Percentiles rank a stretch among this genome's conserved stretches.
phyloP scores from a whole-genome alignment of 139 green algal species.

The Chlamydomonas incerta region DNA sequence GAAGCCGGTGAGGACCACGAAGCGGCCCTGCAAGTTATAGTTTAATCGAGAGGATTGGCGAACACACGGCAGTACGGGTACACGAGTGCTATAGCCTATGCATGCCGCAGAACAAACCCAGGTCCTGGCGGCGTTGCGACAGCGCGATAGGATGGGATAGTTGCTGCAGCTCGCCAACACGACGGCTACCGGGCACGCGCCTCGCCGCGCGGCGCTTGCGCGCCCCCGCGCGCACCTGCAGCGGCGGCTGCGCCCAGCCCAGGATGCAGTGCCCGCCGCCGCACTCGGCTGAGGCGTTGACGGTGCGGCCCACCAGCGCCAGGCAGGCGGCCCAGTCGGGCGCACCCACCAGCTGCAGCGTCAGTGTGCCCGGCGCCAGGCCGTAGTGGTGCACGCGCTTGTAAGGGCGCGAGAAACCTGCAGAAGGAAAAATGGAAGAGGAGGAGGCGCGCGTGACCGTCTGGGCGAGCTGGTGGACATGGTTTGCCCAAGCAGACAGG shows the following conservation, averaged over 20 bases:
- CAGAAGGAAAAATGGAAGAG: background rate
- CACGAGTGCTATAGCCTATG: too few species aligned
- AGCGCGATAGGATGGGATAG: too few species aligned
- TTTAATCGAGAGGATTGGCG: background rate
- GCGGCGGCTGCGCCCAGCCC: constrained; percentile 55
- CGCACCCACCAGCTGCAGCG: constrained; percentile 46
- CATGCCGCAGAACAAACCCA: too few species aligned
- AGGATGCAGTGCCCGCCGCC: constrained; percentile 59
- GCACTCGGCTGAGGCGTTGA: constrained; percentile 55
- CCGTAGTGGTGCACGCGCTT: constrained; percentile 46
- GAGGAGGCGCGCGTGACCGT: too few species aligned
- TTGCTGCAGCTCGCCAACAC: too few species aligned
- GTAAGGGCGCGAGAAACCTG: constrained; percentile 68
- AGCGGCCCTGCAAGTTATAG: constrained; percentile 28
- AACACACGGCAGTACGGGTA: too few species aligned
- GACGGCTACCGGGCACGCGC: too few species aligned
- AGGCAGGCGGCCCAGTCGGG: constrained; percentile 67
- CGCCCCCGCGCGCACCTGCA: constrained; percentile 24
- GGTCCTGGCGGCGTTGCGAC: too few species aligned
- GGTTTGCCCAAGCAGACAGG: too few species aligned
- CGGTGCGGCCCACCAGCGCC: constrained; percentile 56
- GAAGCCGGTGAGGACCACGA: constrained; percentile 81
- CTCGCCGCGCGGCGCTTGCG: too few species aligned
- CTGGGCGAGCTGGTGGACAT: too few species aligned
- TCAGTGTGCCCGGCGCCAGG: background rate